Percentiles rank a stretch among this genome's conserved stretches.
phyloP scores from a whole-genome alignment of 495 filamentous ascomycete genomes.

The Neurospora terricola region DNA sequence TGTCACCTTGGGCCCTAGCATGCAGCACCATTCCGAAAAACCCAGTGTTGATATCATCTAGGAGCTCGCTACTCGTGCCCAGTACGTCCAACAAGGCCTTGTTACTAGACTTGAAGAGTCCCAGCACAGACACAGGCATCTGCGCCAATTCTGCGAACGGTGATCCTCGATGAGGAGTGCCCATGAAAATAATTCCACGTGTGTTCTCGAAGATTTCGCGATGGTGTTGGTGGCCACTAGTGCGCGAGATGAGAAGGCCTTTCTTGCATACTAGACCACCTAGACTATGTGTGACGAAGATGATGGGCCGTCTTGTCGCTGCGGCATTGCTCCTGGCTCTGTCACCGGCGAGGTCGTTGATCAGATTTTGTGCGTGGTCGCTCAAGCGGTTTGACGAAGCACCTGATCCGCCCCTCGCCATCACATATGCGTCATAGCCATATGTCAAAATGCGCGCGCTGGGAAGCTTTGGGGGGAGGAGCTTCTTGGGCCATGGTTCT shows the following conservation, averaged over 20 bases:
- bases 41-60: conserved; percentile 20
- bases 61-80: conserved; percentile 6
- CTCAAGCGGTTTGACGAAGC: conserved; percentile 3
- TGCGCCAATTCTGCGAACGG: conserved; percentile 21
- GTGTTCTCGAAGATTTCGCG: conserved; percentile 18
- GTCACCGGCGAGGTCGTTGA: conserved; percentile 5
- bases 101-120: conserved; percentile 15
- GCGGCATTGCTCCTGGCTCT: not conserved
- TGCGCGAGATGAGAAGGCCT: conserved; percentile 6
- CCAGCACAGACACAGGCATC: conserved; percentile 1
- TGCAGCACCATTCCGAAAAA: conserved; percentile 22
- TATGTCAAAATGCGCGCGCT: conserved; percentile 17
- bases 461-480: conserved; percentile 12
- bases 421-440: conserved; percentile 14
- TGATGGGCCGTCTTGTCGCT: conserved; percentile 9
- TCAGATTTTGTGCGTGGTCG: conserved; percentile 11
- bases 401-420: not conserved
- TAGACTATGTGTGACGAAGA: conserved; percentile 27
- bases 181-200: conserved; percentile 30
- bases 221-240: conserved; percentile 11
- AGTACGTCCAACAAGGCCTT: conserved; percentile 10
- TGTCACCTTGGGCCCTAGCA: conserved; percentile 1
- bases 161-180: conserved; percentile 31
- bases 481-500: conserved; percentile 16
- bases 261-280: conserved; percentile 32